Percentiles rank a stretch among this genome's conserved stretches.
Evolutionary conservation across 1,284 basidiomycete species (phyloP).

Genomic region (Papiliotrema fonsecae): DNA sequence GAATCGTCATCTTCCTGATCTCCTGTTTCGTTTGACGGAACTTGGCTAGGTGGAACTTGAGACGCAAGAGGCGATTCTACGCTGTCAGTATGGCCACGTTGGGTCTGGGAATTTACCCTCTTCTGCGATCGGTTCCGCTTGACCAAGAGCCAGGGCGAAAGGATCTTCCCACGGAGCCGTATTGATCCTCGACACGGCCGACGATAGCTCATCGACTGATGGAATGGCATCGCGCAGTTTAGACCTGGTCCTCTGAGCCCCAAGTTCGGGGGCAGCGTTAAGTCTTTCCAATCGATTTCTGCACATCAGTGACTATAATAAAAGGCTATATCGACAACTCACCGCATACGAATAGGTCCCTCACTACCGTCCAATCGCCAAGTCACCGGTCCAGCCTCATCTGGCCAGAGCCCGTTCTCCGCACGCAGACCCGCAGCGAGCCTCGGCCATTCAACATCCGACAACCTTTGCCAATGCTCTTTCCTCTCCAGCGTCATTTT

Average conservation of each 20-base stretch:
- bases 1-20: conserved; percentile 25
- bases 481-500: conserved; percentile 45
- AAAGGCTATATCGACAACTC: too few species aligned
- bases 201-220: conserved; percentile 57
- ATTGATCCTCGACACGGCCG: conserved; percentile 60
- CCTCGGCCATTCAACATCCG: conserved; percentile 44
- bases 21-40: conserved; percentile 7
- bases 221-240: conserved; percentile 55
- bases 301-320: too few species aligned
- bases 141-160: conserved; percentile 65
- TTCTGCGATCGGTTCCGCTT: conserved; percentile 59
- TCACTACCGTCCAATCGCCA: conserved; percentile 86
- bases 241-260: conserved; percentile 17
- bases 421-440: conserved; percentile 35
- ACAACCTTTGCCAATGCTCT: conserved; percentile 44
- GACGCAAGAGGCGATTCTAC: conserved; percentile 1
- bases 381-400: conserved; percentile 50
- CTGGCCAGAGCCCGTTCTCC: conserved; percentile 76
- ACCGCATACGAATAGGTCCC: conserved; percentile 78
- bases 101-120: conserved; percentile 50
- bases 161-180: conserved; percentile 73
- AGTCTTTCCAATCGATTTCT: conserved; percentile 37
- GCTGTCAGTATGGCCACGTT: conserved; percentile 3
- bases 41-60: conserved; percentile 1
- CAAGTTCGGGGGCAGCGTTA: conserved; percentile 37